phyloP scores from a whole-genome alignment of 345 rosid genomes.

The Viola odorata region DNA sequence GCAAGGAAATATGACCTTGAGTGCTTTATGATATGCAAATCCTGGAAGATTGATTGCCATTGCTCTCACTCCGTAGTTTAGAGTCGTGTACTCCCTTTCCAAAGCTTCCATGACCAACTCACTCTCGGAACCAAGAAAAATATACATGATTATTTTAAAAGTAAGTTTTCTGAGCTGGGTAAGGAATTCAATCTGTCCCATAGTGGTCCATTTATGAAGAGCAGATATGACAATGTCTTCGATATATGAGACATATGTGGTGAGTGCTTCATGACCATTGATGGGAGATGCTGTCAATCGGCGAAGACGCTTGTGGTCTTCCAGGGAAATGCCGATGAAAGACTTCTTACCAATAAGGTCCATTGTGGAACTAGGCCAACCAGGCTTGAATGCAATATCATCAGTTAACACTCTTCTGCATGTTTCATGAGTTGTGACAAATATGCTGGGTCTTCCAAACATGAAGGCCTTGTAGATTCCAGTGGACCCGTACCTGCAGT shows the following conservation, averaged over 20 bases:
- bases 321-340: slow-evolving; percentile 54
- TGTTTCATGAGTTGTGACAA: slow-evolving; percentile 69
- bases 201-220: slow-evolving; percentile 55
- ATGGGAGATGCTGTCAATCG: slow-evolving; percentile 69
- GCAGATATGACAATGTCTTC: slow-evolving; percentile 51
- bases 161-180: slow-evolving; percentile 72
- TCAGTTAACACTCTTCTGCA: slow-evolving; percentile 53
- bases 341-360: slow-evolving; percentile 76
- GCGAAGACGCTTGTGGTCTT: slow-evolving; percentile 86
- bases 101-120: slow-evolving; percentile 53
- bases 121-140: slow-evolving; percentile 71
- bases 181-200: slow-evolving; percentile 64
- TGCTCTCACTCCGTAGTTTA: slow-evolving; percentile 77
- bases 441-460: slow-evolving; percentile 76
- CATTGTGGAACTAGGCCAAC: slow-evolving; percentile 70
- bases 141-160: slow-evolving; percentile 68
- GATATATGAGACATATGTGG: slow-evolving; percentile 50
- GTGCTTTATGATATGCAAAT: slow-evolving; percentile 71
- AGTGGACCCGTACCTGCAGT: slow-evolving; percentile 48
- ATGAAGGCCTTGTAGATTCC: slow-evolving; percentile 77
- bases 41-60: slow-evolving; percentile 89
- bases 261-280: slow-evolving; percentile 75
- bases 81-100: slow-evolving; percentile 65
- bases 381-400: slow-evolving; percentile 69
- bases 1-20: slow-evolving; percentile 40